phyloP scores from a whole-genome alignment of 2,329 filamentous ascomycete genomes.

The Coniochaeta prunicola region DNA sequence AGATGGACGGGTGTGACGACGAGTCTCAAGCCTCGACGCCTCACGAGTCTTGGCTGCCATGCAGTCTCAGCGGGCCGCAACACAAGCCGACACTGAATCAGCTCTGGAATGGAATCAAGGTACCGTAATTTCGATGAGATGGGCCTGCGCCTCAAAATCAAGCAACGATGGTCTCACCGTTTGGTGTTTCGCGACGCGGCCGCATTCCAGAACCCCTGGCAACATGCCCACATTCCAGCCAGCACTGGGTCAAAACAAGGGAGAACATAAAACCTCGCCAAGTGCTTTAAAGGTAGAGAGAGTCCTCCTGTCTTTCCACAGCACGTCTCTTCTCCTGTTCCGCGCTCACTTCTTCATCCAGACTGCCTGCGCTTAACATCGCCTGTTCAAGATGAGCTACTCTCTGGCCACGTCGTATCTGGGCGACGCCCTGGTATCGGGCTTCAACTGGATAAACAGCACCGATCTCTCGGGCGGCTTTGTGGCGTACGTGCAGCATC shows the following conservation, averaged over 20 bases:
- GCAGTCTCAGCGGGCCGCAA: too few relatives aligned
- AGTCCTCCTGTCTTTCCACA: too few relatives aligned
- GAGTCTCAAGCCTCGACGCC: too few relatives aligned
- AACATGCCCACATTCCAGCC: neutral
- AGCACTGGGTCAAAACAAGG: neutral
- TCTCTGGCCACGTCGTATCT: constrained; percentile 33
- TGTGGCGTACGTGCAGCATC: constrained; percentile 53
- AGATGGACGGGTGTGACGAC: too few relatives aligned
- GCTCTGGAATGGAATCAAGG: too few relatives aligned
- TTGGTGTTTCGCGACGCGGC: neutral
- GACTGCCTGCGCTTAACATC: neutral
- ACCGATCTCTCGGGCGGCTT: constrained; percentile 68
- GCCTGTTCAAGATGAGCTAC: constrained; percentile 21
- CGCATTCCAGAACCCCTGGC: neutral
- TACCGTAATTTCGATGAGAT: too few relatives aligned
- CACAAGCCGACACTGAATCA: too few relatives aligned
- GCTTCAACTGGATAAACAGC: constrained; percentile 43
- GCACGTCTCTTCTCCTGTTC: too few relatives aligned
- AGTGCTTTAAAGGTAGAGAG: too few relatives aligned
- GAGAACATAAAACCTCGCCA: neutral
- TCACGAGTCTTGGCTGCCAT: too few relatives aligned
- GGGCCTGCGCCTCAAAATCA: too few relatives aligned
- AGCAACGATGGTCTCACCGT: too few relatives aligned
- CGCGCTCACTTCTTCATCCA: neutral
- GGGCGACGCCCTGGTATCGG: constrained; percentile 34